These are phyloP conservation scores for Talaromyces sp. DNA, from an alignment of 2,329 filamentous ascomycete genomes.

Conservation along the genomic window DNA sequence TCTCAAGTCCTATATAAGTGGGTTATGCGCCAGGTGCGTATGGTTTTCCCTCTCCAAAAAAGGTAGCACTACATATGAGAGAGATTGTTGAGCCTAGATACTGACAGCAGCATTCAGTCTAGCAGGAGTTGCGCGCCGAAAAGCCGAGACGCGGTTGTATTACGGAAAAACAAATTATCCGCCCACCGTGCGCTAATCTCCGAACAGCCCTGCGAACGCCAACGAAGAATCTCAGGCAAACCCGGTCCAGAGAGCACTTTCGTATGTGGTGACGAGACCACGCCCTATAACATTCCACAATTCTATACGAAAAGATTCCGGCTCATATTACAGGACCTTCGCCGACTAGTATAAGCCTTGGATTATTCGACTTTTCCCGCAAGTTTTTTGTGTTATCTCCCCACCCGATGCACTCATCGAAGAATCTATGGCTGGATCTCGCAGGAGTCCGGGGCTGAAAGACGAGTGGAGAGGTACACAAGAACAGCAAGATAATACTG, in stretches of 20 bases:
- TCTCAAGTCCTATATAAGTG: constrained; percentile 10
- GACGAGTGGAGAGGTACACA: constrained; percentile 49
- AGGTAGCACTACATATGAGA: background rate
- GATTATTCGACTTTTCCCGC: background rate
- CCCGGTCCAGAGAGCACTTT: constrained; percentile 5
- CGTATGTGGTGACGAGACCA: constrained; percentile 4
- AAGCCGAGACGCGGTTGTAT: background rate
- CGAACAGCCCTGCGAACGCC: constrained; percentile 11
- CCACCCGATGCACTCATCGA: constrained; percentile 41
- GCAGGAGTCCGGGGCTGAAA: constrained; percentile 50
- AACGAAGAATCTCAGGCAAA: constrained; percentile 11
- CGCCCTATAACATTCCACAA: constrained; percentile 1
- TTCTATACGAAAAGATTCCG: background rate
- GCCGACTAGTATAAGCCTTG: background rate
- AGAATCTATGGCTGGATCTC: constrained; percentile 50
- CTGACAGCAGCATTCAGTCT: constrained; percentile 10
- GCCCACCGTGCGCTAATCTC: constrained; percentile 14
- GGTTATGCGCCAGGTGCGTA: constrained; percentile 20
- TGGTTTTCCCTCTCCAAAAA: constrained; percentile 9
- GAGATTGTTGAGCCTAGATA: constrained; percentile 1
- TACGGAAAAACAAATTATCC: constrained; percentile 19
- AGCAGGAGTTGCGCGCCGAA: background rate
- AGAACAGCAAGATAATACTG: constrained; percentile 38
- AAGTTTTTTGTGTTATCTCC: background rate
- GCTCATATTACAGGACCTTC: background rate